These are phyloP conservation scores for Dryas alaskensis DNA, from an alignment of 306 rosid species.

Conservation along the genomic window DNA sequence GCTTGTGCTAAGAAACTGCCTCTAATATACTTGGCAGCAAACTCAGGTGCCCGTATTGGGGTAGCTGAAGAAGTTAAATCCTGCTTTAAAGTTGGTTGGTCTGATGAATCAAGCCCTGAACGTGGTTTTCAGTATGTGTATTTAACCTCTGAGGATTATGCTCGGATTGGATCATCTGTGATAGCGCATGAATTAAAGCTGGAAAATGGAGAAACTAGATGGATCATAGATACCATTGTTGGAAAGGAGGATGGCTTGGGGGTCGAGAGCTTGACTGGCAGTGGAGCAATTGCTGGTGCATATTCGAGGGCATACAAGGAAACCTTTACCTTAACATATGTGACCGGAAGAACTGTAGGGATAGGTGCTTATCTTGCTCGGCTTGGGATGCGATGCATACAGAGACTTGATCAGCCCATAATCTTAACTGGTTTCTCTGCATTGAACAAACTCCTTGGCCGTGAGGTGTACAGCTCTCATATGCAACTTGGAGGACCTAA, in stretches of 20 bases:
- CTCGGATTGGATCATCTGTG: conserved; percentile 78
- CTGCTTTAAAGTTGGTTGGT: conserved; percentile 97
- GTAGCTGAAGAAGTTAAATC: conserved; percentile 93
- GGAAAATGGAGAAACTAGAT: conserved; percentile 77
- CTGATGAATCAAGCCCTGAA: conserved; percentile 89
- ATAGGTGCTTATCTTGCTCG: conserved; percentile 99
- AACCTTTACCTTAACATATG: conserved; percentile 92
- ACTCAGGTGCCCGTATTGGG: conserved; percentile 97
- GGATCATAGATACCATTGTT: conserved; percentile 93
- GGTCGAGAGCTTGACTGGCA: conserved; percentile 92
- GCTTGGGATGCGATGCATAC: conserved; percentile 98
- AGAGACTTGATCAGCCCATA: conserved; percentile 98
- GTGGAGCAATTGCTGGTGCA: conserved; percentile 95
- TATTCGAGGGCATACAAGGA: conserved; percentile 91
- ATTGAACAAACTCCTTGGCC: conserved; percentile 92
- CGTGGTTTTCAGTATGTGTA: conserved; percentile 89
- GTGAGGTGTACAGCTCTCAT: conserved; percentile 99
- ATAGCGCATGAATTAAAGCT: conserved; percentile 75
- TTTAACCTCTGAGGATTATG: conserved; percentile 81
- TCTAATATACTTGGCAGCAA: conserved; percentile 90
- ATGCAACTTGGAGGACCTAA: conserved; percentile 99
- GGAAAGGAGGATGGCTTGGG: conserved; percentile 97
- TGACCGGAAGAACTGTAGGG: conserved; percentile 96
- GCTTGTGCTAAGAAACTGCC: conserved; percentile 83
- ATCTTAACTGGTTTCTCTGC: conserved; percentile 97